Percentiles rank a stretch among this genome's conserved stretches.
These are phyloP conservation scores for Solanum etuberosum DNA, from an alignment of 257 asterid species.

Conservation along the genomic window DNA sequence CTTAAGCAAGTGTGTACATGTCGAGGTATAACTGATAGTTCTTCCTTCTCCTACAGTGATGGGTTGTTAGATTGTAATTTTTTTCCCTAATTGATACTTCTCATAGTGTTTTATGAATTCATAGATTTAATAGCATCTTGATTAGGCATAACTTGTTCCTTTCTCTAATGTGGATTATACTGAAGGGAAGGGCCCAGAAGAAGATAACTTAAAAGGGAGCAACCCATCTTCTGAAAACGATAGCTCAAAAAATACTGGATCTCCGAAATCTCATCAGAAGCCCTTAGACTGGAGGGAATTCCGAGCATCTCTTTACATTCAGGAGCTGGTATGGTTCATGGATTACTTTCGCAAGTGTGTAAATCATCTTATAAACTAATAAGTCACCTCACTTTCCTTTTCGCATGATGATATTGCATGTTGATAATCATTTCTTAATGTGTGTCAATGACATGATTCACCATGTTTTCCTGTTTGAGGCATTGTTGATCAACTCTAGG, in stretches of 20 bases:
- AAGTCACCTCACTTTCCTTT: not conserved
- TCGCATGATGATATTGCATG: not conserved
- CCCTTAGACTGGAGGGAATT: constrained; percentile 62
- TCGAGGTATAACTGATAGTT: not conserved
- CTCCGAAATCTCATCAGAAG: constrained; percentile 37
- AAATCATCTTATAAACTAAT: not conserved
- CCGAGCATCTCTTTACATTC: constrained; percentile 33
- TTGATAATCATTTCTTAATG: not conserved
- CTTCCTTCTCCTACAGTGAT: not conserved
- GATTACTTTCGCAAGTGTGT: not conserved
- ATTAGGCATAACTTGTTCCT: not conserved
- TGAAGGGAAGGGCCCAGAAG: constrained; percentile 39
- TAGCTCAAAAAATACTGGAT: constrained; percentile 33
- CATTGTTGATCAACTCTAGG: not conserved
- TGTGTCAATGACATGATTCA: not conserved
- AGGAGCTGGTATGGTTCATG: constrained; percentile 24
- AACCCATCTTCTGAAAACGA: constrained; percentile 38
- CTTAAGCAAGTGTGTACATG: not conserved
- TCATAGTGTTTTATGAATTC: not conserved
- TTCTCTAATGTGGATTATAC: not conserved
- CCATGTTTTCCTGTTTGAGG: not conserved
- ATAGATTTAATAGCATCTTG: not conserved
- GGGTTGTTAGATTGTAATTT: not conserved
- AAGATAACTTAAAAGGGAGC: constrained; percentile 47
- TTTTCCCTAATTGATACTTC: not conserved